Percentiles rank a stretch among this genome's conserved stretches.
phyloP scores from a whole-genome alignment of 2,329 filamentous ascomycete species.

The Xylariaceae sp. region DNA sequence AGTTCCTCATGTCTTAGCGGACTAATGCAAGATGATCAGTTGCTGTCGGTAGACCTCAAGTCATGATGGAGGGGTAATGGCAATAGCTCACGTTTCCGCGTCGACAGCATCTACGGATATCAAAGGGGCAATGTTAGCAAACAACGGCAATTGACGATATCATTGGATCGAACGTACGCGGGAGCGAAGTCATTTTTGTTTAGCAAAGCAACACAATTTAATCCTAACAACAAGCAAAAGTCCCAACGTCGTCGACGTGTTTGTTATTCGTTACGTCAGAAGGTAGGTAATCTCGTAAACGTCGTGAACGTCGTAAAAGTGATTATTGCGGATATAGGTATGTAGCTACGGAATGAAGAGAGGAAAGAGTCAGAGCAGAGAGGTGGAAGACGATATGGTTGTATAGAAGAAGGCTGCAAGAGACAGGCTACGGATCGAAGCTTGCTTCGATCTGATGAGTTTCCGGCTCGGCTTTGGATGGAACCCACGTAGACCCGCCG shows the following conservation, averaged over 20 bases:
- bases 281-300: not conserved
- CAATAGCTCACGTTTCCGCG: conserved; percentile 73
- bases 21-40: conserved; percentile 40
- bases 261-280: not conserved
- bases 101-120: conserved; percentile 77
- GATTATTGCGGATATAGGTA: not conserved
- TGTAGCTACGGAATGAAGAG: not conserved
- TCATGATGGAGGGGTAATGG: not conserved
- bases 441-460: not conserved
- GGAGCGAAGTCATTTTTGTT: conserved; percentile 30
- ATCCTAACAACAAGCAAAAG: not conserved
- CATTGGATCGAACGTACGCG: conserved; percentile 25
- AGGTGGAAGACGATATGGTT: not conserved
- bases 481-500: not conserved
- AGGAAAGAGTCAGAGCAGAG: not conserved
- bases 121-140: conserved; percentile 10
- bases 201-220: not conserved
- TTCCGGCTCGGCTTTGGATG: not conserved
- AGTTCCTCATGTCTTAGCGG: conserved; percentile 89
- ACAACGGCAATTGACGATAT: not conserved
- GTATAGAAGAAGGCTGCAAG: not conserved
- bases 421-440: not conserved
- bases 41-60: conserved; percentile 1
- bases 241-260: not conserved
- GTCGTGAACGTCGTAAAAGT: not conserved